A percentile compares a stretch with the other conserved stretches of the same genome.
Conservation (phyloP, 805 yeast species). For the Sugiyamaella smithiae region DNA sequence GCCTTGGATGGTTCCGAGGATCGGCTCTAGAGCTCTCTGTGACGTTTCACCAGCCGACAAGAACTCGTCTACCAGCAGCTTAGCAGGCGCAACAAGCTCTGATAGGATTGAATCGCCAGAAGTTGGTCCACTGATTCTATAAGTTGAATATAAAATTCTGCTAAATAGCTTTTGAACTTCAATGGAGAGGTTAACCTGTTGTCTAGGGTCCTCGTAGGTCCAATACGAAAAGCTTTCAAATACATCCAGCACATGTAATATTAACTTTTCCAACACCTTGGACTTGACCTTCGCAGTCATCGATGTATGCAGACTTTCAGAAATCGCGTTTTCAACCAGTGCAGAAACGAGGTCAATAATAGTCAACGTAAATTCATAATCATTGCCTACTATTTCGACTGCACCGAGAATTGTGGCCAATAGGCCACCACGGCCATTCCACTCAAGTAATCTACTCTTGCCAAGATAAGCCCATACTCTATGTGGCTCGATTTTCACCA, state of each 20-base stretch:
- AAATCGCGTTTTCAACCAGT: slow-evolving; percentile 46
- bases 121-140: slow-evolving; percentile 48
- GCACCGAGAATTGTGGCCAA: slow-evolving; percentile 63
- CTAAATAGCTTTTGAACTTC: slow-evolving; percentile 53
- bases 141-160: slow-evolving; percentile 50
- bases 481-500: slow-evolving; percentile 50
- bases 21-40: slow-evolving; percentile 53
- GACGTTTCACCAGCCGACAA: slow-evolving; percentile 50
- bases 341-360: slow-evolving; percentile 54
- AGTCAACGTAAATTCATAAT: slow-evolving; percentile 60
- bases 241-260: slow-evolving; percentile 57
- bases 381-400: slow-evolving; percentile 66
- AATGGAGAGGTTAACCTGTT: slow-evolving; percentile 61
- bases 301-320: slow-evolving; percentile 35
- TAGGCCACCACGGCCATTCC: slow-evolving; percentile 62
- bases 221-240: slow-evolving; percentile 74
- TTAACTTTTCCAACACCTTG: slow-evolving; percentile 53
- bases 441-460: slow-evolving; percentile 62
- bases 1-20: slow-evolving; percentile 49
- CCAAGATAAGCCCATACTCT: slow-evolving; percentile 79
- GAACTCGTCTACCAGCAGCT: slow-evolving; percentile 53
- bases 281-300: slow-evolving; percentile 45
- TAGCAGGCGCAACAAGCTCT: slow-evolving; percentile 48
- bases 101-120: slow-evolving; percentile 45
- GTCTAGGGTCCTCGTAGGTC: slow-evolving; percentile 55